A percentile compares a stretch with the other conserved stretches of the same genome.
phyloP scores from a whole-genome alignment of 2,329 filamentous ascomycete genomes.

The Neopestalotiopsis sp. region DNA sequence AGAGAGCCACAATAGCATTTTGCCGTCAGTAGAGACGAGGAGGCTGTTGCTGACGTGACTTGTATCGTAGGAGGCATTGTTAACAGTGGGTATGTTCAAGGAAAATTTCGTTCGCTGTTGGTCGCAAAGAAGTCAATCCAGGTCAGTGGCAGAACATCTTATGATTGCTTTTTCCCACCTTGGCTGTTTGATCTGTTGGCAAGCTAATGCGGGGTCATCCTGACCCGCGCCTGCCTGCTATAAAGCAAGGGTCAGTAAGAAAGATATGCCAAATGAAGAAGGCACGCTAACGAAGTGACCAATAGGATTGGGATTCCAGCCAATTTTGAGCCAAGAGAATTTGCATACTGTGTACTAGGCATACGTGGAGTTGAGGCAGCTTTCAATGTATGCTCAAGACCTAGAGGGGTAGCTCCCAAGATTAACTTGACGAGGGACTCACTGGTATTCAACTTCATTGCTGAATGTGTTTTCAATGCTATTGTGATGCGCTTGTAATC shows the following conservation, averaged over 20 bases:
- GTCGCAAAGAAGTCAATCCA: no score
- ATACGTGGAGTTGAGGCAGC: neutral
- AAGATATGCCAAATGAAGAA: neutral
- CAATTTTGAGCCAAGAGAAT: neutral
- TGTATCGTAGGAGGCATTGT: neutral
- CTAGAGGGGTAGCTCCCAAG: no score
- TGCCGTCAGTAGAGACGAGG: neutral
- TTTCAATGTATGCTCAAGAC: neutral
- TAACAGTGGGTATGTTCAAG: neutral
- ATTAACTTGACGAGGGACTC: no score
- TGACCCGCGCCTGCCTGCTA: neutral
- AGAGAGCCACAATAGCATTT: conserved; percentile 15
- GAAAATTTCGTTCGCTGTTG: neutral
- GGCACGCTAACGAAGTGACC: conserved; percentile 5
- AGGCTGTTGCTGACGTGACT: neutral
- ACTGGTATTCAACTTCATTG: no score
- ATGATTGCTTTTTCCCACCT: neutral
- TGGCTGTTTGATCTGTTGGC: neutral
- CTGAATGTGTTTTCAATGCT: no score
- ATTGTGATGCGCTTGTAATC: no score
- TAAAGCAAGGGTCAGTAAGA: neutral
- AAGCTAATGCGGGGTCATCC: neutral
- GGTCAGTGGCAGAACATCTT: no score
- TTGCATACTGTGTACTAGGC: neutral
- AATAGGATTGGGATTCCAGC: neutral